Evolutionary conservation across 495 filamentous ascomycete species (phyloP).

Genomic region (Rhizodiscina lignyota): DNA sequence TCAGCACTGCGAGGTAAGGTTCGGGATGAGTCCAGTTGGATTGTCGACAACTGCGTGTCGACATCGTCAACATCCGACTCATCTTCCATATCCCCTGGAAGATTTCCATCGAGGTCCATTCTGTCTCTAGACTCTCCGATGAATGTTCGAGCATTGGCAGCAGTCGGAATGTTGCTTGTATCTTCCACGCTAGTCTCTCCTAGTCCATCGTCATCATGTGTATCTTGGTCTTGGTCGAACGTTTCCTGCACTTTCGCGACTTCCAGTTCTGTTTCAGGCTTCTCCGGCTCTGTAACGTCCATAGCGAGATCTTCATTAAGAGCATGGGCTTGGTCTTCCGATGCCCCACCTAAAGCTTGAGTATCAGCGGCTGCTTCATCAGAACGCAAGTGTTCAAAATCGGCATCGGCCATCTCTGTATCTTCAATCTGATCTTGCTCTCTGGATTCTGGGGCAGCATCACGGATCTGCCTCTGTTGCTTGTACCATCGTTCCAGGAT

Average conservation of each 20-base stretch:
- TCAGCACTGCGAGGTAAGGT: slow-evolving; percentile 1
- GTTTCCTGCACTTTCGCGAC: too few relatives aligned
- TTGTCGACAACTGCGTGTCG: slow-evolving; percentile 22
- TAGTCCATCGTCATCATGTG: too few relatives aligned
- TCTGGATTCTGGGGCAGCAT: slow-evolving; percentile 45
- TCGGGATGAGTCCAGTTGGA: neutral
- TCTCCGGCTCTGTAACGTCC: slow-evolving; percentile 48
- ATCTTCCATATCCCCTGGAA: slow-evolving; percentile 29
- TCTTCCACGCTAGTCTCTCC: too few relatives aligned
- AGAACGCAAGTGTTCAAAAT: slow-evolving; percentile 82
- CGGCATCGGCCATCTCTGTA: slow-evolving; percentile 48
- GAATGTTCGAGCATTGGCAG: too few relatives aligned
- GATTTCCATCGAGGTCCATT: too few relatives aligned
- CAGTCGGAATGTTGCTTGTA: too few relatives aligned
- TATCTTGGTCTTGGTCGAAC: too few relatives aligned
- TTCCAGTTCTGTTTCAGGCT: too few relatives aligned
- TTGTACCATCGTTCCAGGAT: slow-evolving; percentile 87
- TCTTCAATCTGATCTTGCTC: slow-evolving; percentile 31
- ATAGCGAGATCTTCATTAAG: slow-evolving; percentile 69
- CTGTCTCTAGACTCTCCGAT: too few relatives aligned
- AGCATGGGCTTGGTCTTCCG: slow-evolving; percentile 65
- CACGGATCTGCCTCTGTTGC: slow-evolving; percentile 59
- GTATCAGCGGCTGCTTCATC: slow-evolving; percentile 64
- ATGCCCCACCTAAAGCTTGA: slow-evolving; percentile 80
- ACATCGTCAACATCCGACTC: slow-evolving; percentile 27